phyloP scores from a whole-genome alignment of 2,329 filamentous ascomycete species.

The Stagonosporopsis tanaceti region DNA sequence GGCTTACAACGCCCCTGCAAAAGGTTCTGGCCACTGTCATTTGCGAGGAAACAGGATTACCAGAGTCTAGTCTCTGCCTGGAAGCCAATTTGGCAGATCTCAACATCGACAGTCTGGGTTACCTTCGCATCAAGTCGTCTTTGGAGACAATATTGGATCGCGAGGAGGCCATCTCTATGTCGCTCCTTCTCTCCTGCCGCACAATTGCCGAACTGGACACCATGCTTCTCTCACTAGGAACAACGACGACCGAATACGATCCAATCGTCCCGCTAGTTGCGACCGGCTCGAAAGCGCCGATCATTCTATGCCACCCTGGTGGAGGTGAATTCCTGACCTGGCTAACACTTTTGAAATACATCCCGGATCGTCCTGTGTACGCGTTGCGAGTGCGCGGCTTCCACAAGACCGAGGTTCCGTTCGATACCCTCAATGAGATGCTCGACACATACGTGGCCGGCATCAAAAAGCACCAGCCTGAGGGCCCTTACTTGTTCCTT shows the following conservation, averaged over 20 bases:
- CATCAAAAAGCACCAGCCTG: constrained; percentile 55
- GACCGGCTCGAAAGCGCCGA: constrained; percentile 11
- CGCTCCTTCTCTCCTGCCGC: constrained; percentile 6
- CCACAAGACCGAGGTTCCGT: constrained; percentile 44
- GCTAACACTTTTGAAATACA: constrained; percentile 47
- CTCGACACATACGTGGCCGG: constrained; percentile 52
- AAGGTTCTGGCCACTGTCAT: constrained; percentile 1
- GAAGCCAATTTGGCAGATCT: constrained; percentile 7
- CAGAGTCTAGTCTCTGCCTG: neutral
- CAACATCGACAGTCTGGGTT: constrained; percentile 15
- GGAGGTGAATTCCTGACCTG: constrained; percentile 52
- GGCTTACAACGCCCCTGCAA: constrained; percentile 11
- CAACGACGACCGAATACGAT: constrained; percentile 14
- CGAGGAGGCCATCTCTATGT: constrained; percentile 13
- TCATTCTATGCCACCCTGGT: constrained; percentile 42
- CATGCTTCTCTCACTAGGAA: constrained; percentile 9
- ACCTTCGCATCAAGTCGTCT: constrained; percentile 18
- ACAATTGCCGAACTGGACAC: constrained; percentile 10
- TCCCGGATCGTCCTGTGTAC: constrained; percentile 57
- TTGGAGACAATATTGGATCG: constrained; percentile 10
- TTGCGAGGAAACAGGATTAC: constrained; percentile 8
- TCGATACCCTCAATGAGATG: constrained; percentile 52
- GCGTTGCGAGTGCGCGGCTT: constrained; percentile 57
- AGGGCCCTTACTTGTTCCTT: constrained; percentile 60
- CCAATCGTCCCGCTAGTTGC: constrained; percentile 16